A percentile compares a stretch with the other conserved stretches of the same genome.
phyloP scores from a whole-genome alignment of 2,329 filamentous ascomycete species.

The Fusarium sulawesiense region DNA sequence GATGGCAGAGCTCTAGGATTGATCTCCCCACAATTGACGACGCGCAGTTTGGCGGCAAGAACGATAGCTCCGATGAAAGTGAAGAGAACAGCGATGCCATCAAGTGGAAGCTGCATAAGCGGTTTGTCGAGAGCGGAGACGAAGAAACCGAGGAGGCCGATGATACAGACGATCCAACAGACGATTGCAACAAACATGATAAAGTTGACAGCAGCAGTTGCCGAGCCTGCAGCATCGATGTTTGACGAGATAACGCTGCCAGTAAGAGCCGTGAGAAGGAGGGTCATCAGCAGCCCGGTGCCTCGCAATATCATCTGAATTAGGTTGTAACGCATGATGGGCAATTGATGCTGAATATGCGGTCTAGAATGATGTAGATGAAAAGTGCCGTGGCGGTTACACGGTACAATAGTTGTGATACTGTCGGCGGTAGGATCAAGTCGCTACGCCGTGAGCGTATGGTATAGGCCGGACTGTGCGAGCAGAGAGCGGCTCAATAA shows the following conservation, averaged over 20 bases:
- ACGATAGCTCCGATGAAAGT: slow-evolving; percentile 78
- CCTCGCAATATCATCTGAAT: slow-evolving; percentile 61
- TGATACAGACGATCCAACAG: slow-evolving; percentile 73
- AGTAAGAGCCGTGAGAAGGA: slow-evolving; percentile 66
- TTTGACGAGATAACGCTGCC: slow-evolving; percentile 68
- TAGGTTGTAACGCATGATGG: slow-evolving; percentile 51
- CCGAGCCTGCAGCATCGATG: slow-evolving; percentile 55
- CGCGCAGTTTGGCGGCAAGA: slow-evolving; percentile 74
- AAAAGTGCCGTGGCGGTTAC: background rate
- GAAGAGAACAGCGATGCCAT: slow-evolving; percentile 72
- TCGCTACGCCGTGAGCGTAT: background rate
- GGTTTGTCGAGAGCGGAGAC: slow-evolving; percentile 64
- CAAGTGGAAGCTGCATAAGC: slow-evolving; percentile 65
- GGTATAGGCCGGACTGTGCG: background rate
- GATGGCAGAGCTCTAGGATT: slow-evolving; percentile 46
- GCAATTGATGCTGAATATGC: slow-evolving; percentile 22
- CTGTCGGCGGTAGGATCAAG: background rate
- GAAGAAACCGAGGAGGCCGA: slow-evolving; percentile 68
- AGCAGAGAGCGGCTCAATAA: background rate
- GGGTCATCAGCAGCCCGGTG: slow-evolving; percentile 62
- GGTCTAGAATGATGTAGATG: slow-evolving; percentile 7
- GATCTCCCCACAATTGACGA: slow-evolving; percentile 73
- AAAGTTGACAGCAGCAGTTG: slow-evolving; percentile 66
- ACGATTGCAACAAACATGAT: slow-evolving; percentile 77
- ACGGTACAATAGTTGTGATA: slow-evolving; percentile 1